Evolutionary conservation across 192 early-diverging fungal genomes (phyloP).

Genomic region (Gigaspora rosea): DNA sequence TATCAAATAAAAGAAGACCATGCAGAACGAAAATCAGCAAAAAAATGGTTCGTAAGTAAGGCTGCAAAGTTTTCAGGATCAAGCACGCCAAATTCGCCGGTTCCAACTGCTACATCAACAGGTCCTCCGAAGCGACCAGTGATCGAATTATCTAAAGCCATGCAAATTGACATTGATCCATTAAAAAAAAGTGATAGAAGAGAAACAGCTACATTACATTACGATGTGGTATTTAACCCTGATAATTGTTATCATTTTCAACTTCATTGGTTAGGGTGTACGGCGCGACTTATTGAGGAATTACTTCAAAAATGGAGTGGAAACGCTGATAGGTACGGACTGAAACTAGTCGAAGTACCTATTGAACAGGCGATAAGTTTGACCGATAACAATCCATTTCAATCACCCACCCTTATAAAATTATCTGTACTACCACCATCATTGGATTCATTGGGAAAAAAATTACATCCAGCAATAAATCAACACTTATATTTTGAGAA

Average conservation of each 20-base stretch:
- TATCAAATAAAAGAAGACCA: constrained; percentile 70
- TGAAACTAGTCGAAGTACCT: constrained; percentile 89
- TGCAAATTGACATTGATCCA: constrained; percentile 86
- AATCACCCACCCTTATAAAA: constrained; percentile 69
- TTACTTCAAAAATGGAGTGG: constrained; percentile 78
- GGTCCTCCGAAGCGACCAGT: not conserved
- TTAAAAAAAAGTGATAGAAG: constrained; percentile 71
- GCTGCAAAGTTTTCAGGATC: constrained; percentile 32
- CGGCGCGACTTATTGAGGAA: constrained; percentile 85
- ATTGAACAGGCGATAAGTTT: constrained; percentile 66
- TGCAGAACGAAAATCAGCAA: constrained; percentile 42
- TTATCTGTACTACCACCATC: constrained; percentile 66
- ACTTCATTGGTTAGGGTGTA: constrained; percentile 95
- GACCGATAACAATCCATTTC: constrained; percentile 88
- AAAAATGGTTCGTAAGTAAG: constrained; percentile 53
- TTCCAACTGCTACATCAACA: not conserved
- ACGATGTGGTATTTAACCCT: constrained; percentile 88
- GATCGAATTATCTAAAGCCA: constrained; percentile 63
- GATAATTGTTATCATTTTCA: constrained; percentile 90
- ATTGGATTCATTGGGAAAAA: constrained; percentile 44
- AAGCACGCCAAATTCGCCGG: constrained; percentile 2
- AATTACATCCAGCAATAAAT: constrained; percentile 45
- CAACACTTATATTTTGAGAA: constrained; percentile 71
- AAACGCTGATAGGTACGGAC: constrained; percentile 81
- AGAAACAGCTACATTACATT: constrained; percentile 85